Percentiles rank a stretch among this genome's conserved stretches.
Evolutionary conservation across 1,284 basidiomycete genomes (phyloP).

Genomic region (Coniophora puteana): DNA sequence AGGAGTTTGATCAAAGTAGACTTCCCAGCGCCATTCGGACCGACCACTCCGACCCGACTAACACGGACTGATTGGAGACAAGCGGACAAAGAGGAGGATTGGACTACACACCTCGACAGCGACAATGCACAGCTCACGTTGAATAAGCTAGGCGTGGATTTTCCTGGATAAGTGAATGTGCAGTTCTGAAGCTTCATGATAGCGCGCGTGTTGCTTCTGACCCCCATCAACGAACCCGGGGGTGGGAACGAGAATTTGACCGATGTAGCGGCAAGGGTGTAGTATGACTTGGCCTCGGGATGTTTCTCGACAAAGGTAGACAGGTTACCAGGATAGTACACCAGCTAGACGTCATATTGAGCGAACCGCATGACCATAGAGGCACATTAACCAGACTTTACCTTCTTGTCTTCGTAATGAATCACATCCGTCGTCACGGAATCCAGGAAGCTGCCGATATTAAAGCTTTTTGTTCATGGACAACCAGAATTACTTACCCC

Average conservation of each 20-base stretch:
- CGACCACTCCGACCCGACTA: conserved; percentile 85
- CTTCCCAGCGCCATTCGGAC: conserved; percentile 93
- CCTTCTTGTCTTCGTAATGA: conserved; percentile 96
- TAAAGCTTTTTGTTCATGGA: conserved; percentile 13
- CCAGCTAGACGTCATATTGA: conserved; percentile 52
- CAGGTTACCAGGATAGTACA: conserved; percentile 94
- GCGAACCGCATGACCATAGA: conserved; percentile 17
- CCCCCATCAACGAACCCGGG: conserved; percentile 96
- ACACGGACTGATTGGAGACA: conserved; percentile 14
- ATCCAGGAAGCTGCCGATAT: conserved; percentile 77
- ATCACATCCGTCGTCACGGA: conserved; percentile 97
- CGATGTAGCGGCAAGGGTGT: conserved; percentile 91
- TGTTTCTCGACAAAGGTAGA: conserved; percentile 89
- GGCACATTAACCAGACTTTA: conserved; percentile 20
- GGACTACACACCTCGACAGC: conserved; percentile 71
- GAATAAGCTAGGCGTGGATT: conserved; percentile 76
- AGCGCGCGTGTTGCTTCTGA: conserved; percentile 93
- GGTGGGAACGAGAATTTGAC: conserved; percentile 97
- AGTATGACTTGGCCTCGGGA: conserved; percentile 96
- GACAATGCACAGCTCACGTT: conserved; percentile 93
- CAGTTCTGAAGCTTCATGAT: conserved; percentile 93
- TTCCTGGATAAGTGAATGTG: conserved; percentile 95
- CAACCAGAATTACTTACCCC: conserved; percentile 50
- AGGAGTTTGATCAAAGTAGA: conserved; percentile 97
- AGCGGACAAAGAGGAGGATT: conserved; percentile 20